These are phyloP conservation scores for Sarcocystis neurona DNA, from an alignment of 169 alveolate genomes.

Conservation along the genomic window DNA sequence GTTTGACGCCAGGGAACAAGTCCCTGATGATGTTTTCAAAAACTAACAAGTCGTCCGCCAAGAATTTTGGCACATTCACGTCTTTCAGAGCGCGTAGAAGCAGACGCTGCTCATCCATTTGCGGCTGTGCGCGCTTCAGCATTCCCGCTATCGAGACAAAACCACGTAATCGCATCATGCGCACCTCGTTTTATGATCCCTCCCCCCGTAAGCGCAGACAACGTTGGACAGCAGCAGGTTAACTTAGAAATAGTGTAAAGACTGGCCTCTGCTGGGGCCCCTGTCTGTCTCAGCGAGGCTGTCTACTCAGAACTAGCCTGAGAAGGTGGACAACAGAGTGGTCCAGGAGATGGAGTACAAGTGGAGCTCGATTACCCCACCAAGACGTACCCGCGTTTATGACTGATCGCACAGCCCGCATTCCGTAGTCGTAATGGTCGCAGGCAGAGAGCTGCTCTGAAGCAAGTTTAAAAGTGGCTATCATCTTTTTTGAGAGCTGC, in stretches of 20 bases:
- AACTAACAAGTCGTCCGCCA: conserved; percentile 92
- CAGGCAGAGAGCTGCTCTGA: conserved; percentile 88
- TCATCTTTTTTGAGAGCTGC: conserved; percentile 88
- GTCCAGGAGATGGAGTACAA: neutral
- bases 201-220: too few species aligned
- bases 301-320: too few species aligned
- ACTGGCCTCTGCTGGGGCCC: too few species aligned
- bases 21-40: conserved; percentile 93
- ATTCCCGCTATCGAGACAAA: conserved; percentile 33
- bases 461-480: conserved; percentile 85
- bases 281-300: too few species aligned
- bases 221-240: too few species aligned
- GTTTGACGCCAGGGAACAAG: conserved; percentile 91
- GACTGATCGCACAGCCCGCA: conserved; percentile 91
- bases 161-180: too few species aligned
- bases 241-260: too few species aligned
- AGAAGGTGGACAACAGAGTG: neutral
- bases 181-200: too few species aligned
- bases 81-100: conserved; percentile 91
- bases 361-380: neutral
- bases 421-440: conserved; percentile 93
- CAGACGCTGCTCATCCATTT: conserved; percentile 88
- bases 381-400: conserved; percentile 72
- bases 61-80: conserved; percentile 94
- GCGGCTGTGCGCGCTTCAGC: conserved; percentile 54